Base-by-base conservation (phyloP, 1,284 basidiomycete genomes). In the Rhizoctonia solani region DNA sequence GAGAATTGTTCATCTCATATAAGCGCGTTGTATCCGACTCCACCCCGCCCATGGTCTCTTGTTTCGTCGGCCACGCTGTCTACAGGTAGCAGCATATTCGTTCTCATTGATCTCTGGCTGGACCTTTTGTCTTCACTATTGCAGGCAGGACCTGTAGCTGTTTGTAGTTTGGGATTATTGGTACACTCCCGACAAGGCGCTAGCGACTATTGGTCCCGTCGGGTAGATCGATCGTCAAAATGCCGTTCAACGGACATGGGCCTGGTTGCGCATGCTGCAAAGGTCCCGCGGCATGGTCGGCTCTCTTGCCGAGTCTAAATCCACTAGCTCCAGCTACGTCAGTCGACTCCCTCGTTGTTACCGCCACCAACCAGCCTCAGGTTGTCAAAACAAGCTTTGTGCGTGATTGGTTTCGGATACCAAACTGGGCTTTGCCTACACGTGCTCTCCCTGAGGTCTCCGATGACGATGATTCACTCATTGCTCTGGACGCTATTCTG, bases 401-500 rank as follows among this genome's bases (percentile, higher is more conserved):
- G 39, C 19, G 30, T n/a, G 61, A 65, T 25, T 65, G 61, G 61
- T 16, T 65, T n/a, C 61, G 61, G 3, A 11, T 65, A 16, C 61
- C 61, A 2, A 65, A 53, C 39, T 65, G 61, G 61, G 61, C 61
- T 37, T 34, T 65, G 13, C 61, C 61, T 8, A 44, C 39, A 1
- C 61, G 61, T 13, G 34, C 61, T 1, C 29, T 49, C 8, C 61
- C 49, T 8, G 49, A 30, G 21, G n/a, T 29, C 16, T 19, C 37
- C 16, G 49, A 34, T 27, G 59, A 63, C 42, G 61, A 65, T 29
- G 41, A 56, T 32, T 32, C 50, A 25, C 23, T 41, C 13, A 49
- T 67, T 23, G 21, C 65, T 1, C 65, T 69, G 21, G 52, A 68
- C 23, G 44, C 66, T 1, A 68, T 69, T 29, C 54, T 69, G 19